Percentiles rank a stretch among this genome's conserved stretches.
Evolutionary conservation across 2,329 filamentous ascomycete genomes (phyloP).

Genomic region (Botryotinia narcissicola): DNA sequence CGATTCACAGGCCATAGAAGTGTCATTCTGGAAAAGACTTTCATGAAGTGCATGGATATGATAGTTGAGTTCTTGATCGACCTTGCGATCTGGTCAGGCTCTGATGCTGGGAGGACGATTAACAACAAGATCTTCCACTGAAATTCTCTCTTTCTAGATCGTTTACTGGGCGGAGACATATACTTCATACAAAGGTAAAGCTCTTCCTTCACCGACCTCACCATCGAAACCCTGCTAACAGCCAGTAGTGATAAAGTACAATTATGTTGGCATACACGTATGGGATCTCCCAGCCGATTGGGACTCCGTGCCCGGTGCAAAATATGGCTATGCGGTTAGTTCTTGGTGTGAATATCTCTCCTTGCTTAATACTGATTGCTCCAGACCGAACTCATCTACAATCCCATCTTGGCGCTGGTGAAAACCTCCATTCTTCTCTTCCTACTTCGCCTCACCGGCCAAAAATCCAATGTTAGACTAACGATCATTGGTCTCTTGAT

Average conservation of each 20-base stretch:
- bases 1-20: neutral
- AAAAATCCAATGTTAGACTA: slow-evolving; percentile 40
- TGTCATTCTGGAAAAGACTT: neutral
- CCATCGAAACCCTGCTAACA: neutral
- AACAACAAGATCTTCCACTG: neutral
- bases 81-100: neutral
- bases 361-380: neutral
- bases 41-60: neutral
- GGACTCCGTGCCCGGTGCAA: neutral
- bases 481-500: slow-evolving; percentile 33
- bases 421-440: slow-evolving; percentile 48
- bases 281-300: neutral
- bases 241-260: neutral
- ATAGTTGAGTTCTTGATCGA: neutral
- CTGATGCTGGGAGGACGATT: neutral
- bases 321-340: slow-evolving; percentile 13
- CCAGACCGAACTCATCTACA: slow-evolving; percentile 38
- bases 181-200: slow-evolving; percentile 1
- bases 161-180: slow-evolving; percentile 11
- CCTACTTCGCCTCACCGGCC: slow-evolving; percentile 43
- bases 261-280: neutral
- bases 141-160: neutral
- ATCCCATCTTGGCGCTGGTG: slow-evolving; percentile 46
- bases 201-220: neutral
- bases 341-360: neutral